phyloP scores from a whole-genome alignment of 176 grass and related monocot genomes.

The Bromus sterilis region DNA sequence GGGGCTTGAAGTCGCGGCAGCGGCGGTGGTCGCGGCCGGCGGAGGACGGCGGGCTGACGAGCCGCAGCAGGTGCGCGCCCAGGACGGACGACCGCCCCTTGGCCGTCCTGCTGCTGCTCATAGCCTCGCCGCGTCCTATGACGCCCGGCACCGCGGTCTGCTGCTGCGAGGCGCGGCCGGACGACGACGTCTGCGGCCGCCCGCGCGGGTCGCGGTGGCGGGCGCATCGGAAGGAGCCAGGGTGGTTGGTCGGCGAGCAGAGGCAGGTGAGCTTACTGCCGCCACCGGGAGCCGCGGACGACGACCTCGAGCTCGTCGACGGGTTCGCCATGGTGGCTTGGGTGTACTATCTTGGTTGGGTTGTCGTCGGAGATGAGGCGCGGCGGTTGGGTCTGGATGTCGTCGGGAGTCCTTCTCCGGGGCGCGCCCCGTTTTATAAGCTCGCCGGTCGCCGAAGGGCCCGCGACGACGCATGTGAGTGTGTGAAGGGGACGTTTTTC shows the following conservation, averaged over 20 bases:
- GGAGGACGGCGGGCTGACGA: constrained; percentile 29
- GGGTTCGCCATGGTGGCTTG: constrained; percentile 26
- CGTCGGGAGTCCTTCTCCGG: neutral
- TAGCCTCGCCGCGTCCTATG: neutral
- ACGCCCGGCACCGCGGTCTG: neutral
- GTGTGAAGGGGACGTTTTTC: neutral
- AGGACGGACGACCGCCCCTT: constrained; percentile 48
- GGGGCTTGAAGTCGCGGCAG: constrained; percentile 48
- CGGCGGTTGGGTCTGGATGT: neutral
- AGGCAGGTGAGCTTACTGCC: constrained; percentile 32
- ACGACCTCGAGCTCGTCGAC: neutral
- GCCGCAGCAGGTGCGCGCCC: constrained; percentile 50
- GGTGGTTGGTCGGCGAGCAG: constrained; percentile 70
- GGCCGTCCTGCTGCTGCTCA: neutral
- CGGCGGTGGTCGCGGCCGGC: constrained; percentile 31
- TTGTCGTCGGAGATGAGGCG: neutral
- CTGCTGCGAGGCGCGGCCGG: neutral
- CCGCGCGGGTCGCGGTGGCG: constrained; percentile 27
- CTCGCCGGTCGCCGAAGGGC: neutral
- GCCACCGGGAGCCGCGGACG: neutral
- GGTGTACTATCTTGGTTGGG: too few relatives aligned
- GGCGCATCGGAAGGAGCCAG: constrained; percentile 78
- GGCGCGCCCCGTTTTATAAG: constrained; percentile 14
- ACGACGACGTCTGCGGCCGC: neutral
- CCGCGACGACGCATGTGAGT: neutral